Evolutionary conservation across 2,329 filamentous ascomycete genomes (phyloP), one percentile per base, ranked within the genome.

Genomic region (Biscogniauxia sp.): DNA sequence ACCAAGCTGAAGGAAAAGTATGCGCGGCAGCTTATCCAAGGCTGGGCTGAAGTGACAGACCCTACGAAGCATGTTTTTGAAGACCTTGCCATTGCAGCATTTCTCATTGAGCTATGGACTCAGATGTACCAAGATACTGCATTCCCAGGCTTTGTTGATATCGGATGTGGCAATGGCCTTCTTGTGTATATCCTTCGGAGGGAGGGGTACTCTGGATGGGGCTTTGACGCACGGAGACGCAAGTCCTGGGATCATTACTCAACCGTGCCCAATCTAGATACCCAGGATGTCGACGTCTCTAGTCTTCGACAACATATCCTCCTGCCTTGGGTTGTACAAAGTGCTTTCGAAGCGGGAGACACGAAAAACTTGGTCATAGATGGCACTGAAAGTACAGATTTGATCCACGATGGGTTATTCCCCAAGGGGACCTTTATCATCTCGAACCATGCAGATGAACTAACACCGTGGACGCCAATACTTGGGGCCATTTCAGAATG

Each of bases 361-460:
- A 55, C 61, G 28, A 55, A 32, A 53, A 59, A 63, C 52, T 55
- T 62, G 53, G 41, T 3, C 11, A 25, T 55, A 20, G n/a, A 53
- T 19, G 61, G 61, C 32, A 54, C 56, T 53, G 66, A 68, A 56
- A 66, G 55, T 55, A 59, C 71, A 41, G 63, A 67, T 20, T 64
- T 70, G 25, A 72, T 80, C 17, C 82, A 86, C 69, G 74, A 80
- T 63, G 95, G 94, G 41, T 70, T 81, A 9, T 97, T 98, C 70
- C 81, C 86, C 0, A 73, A 75, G 17, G 86, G 87, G 26, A 96
- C 92, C 0, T 99, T 99, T 75, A 92, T 99, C 69, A 90, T 99
- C 64, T 96, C 93, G 54, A 99, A 99, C 72, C 95, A 99, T 74
- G 94, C 94, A 11, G 95, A 99, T 73, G 93, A 99, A 77, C 83